phyloP scores from a whole-genome alignment of 192 early-diverging fungal genomes.

The Rhizophagus sp. region DNA sequence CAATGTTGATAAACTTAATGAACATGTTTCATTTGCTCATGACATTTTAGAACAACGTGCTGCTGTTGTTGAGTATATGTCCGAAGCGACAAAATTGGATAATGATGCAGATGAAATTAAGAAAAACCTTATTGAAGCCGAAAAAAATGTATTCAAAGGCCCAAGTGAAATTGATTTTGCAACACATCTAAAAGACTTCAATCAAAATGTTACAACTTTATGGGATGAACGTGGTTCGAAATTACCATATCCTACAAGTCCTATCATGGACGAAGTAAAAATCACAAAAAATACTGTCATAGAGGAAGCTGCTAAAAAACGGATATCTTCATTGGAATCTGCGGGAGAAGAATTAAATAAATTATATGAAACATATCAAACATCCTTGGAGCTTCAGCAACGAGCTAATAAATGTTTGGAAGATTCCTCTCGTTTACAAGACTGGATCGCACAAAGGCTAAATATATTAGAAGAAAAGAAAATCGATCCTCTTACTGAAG shows the following conservation, averaged over 20 bases:
- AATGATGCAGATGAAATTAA: background rate
- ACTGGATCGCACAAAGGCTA: conserved; percentile 4
- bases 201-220: background rate
- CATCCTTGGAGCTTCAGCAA: conserved; percentile 14
- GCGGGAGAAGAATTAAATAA: conserved; percentile 3
- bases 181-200: conserved; percentile 19
- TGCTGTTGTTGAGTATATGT: conserved; percentile 16
- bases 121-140: conserved; percentile 13
- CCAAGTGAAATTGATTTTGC: conserved; percentile 27
- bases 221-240: conserved; percentile 23
- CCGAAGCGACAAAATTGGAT: conserved; percentile 13
- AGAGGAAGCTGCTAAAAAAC: conserved; percentile 11
- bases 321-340: background rate
- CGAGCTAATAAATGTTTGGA: conserved; percentile 16
- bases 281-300: conserved; percentile 7
- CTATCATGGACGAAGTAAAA: conserved; percentile 16
- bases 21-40: conserved; percentile 6
- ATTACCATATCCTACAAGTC: conserved; percentile 16
- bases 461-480: conserved; percentile 6
- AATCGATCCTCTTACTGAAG: conserved; percentile 12
- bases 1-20: conserved; percentile 11
- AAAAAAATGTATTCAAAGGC: conserved; percentile 13
- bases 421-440: conserved; percentile 22
- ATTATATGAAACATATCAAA: conserved; percentile 16
- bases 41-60: conserved; percentile 15